Conservation (phyloP, 768 basidiomycete species). For the Bullera alba region DNA sequence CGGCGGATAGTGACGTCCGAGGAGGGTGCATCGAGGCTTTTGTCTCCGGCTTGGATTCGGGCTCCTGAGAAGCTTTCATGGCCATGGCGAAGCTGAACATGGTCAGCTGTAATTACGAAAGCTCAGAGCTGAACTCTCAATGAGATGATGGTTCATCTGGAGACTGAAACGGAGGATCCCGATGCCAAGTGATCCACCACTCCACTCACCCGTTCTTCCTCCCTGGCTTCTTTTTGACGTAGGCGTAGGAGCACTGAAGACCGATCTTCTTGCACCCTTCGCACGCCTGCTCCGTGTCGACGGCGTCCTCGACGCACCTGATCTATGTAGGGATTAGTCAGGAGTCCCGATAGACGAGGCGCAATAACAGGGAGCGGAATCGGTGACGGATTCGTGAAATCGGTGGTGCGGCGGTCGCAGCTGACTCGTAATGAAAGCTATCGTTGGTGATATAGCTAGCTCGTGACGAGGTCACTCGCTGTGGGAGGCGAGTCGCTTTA, state of each 20-base stretch:
- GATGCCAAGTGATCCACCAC: not conserved
- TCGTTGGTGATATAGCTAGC: too few relatives aligned
- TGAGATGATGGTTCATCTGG: too few relatives aligned
- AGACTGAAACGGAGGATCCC: too few relatives aligned
- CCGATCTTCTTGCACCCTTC: slow-evolving; percentile 26
- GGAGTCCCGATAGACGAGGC: too few relatives aligned
- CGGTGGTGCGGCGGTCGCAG: too few relatives aligned
- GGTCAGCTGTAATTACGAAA: not conserved
- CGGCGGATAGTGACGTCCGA: not conserved
- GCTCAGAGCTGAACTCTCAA: not conserved
- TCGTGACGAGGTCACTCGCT: too few relatives aligned
- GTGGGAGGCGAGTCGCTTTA: too few relatives aligned
- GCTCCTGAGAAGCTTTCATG: slow-evolving; percentile 1
- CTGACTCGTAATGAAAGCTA: too few relatives aligned
- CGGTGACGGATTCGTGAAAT: too few relatives aligned
- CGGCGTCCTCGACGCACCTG: slow-evolving; percentile 16
- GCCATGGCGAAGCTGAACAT: slow-evolving; percentile 3
- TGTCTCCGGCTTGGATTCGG: not conserved
- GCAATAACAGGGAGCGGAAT: too few relatives aligned
- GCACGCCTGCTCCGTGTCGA: slow-evolving; percentile 9
- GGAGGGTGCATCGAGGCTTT: not conserved
- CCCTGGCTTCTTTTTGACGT: slow-evolving; percentile 38
- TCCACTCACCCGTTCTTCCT: slow-evolving; percentile 33
- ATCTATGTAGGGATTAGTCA: too few relatives aligned
- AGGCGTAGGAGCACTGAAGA: slow-evolving; percentile 26